Evolutionary conservation across 441 rosid species (phyloP).

Genomic region (Erodium chrysanthum): DNA sequence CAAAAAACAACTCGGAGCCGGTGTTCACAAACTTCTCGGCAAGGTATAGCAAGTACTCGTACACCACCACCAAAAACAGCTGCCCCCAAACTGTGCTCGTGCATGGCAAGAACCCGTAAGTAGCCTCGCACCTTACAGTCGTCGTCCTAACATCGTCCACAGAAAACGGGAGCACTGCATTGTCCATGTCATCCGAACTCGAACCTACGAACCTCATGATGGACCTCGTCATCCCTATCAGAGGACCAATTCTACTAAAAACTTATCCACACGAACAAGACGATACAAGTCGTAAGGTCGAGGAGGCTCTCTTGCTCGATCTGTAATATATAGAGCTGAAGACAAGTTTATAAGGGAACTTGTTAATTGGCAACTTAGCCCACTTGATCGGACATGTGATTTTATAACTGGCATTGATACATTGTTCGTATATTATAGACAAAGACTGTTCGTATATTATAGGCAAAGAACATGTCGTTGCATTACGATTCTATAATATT

Average conservation of each 20-base stretch:
- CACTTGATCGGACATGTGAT: no score
- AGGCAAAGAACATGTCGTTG: no score
- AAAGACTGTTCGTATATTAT: no score
- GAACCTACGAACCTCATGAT: neutral
- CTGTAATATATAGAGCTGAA: neutral
- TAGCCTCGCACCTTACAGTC: constrained; percentile 30
- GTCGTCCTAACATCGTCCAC: neutral
- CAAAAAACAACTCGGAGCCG: constrained; percentile 41
- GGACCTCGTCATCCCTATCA: neutral
- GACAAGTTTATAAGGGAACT: neutral
- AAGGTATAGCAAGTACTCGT: constrained; percentile 31
- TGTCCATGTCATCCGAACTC: neutral
- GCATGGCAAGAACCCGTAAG: constrained; percentile 46
- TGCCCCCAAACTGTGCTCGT: constrained; percentile 40
- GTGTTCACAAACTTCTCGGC: constrained; percentile 22
- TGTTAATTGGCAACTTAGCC: no score
- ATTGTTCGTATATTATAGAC: no score
- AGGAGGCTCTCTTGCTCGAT: neutral
- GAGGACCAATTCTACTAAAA: neutral
- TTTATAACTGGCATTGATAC: no score
- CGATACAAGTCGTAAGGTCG: neutral
- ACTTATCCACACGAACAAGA: neutral
- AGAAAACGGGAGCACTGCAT: neutral
- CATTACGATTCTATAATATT: neutral
- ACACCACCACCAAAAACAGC: constrained; percentile 34